A percentile compares a stretch with the other conserved stretches of the same genome.
These are phyloP conservation scores for Rhizophora apiculata DNA, from an alignment of 345 rosid genomes.

Conservation along the genomic window DNA sequence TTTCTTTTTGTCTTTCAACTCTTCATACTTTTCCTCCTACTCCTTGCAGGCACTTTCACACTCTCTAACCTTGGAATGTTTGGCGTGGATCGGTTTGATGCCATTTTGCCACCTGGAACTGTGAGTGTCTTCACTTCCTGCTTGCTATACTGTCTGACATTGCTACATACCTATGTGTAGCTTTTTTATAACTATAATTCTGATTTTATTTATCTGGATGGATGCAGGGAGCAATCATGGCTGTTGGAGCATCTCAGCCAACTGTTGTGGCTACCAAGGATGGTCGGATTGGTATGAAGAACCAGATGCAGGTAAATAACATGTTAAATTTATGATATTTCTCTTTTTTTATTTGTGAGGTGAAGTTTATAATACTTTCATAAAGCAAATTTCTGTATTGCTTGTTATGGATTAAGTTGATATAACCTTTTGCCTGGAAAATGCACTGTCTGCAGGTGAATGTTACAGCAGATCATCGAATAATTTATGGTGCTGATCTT, in stretches of 20 bases:
- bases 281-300: conserved; percentile 85
- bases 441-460: conserved; percentile 58
- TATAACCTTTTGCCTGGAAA: conserved; percentile 7
- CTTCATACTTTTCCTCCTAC: too few relatives aligned
- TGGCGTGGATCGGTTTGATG: conserved; percentile 96
- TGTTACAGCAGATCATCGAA: conserved; percentile 89
- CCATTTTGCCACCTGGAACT: conserved; percentile 94
- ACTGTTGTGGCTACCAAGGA: conserved; percentile 78
- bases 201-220: conserved; percentile 5
- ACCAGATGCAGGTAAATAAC: conserved; percentile 81
- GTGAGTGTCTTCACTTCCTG: conserved; percentile 39
- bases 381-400: not conserved
- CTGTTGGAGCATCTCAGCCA: conserved; percentile 91
- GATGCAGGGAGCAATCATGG: conserved; percentile 95
- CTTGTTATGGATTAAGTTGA: not conserved
- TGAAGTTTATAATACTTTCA: conserved; percentile 4
- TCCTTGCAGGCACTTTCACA: conserved; percentile 79
- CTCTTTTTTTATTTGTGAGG: too few relatives aligned
- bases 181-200: not conserved
- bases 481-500: conserved; percentile 91
- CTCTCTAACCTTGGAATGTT: conserved; percentile 98
- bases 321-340: not conserved
- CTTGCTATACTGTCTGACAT: conserved; percentile 6
- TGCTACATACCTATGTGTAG: not conserved
- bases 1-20: not conserved